These are phyloP conservation scores for Patellifolia procumbens DNA, from an alignment of 179 eudicot species.

Conservation along the genomic window DNA sequence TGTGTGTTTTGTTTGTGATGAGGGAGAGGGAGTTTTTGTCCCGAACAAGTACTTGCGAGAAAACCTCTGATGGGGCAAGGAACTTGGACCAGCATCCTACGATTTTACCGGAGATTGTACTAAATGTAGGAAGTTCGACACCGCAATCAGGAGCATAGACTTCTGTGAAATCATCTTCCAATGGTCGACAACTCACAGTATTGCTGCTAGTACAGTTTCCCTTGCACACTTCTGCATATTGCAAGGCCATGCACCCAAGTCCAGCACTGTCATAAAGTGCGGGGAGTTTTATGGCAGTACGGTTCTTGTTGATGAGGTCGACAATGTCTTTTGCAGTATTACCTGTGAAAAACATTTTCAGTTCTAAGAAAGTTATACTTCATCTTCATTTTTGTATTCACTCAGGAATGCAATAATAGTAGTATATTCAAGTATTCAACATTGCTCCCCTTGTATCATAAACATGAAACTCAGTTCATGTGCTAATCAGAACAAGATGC, in stretches of 20 bases:
- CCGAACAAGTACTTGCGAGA: constrained; percentile 41
- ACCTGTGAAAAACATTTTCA: constrained; percentile 33
- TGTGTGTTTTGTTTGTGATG: constrained; percentile 47
- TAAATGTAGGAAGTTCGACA: constrained; percentile 70
- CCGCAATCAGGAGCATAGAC: constrained; percentile 80
- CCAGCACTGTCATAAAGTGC: constrained; percentile 59
- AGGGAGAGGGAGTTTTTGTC: constrained; percentile 43
- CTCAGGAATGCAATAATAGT: not conserved
- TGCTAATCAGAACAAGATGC: not conserved
- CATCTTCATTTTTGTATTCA: not conserved
- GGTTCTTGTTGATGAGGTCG: constrained; percentile 63
- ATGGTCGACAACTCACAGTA: constrained; percentile 54
- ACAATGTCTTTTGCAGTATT: constrained; percentile 73
- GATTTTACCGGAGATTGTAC: constrained; percentile 53
- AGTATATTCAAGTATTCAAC: too few relatives aligned
- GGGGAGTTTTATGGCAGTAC: constrained; percentile 53
- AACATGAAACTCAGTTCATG: not conserved
- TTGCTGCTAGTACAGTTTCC: constrained; percentile 61
- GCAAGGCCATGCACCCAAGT: constrained; percentile 84
- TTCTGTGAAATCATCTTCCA: constrained; percentile 59
- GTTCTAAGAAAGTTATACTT: not conserved
- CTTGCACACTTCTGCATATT: constrained; percentile 55
- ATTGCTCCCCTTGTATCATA: too few relatives aligned
- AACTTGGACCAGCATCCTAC: constrained; percentile 56
- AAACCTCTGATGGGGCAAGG: constrained; percentile 55